phyloP scores from a whole-genome alignment of 2,329 filamentous ascomycete species.

The Hymenotorrendiella dingleyae region DNA sequence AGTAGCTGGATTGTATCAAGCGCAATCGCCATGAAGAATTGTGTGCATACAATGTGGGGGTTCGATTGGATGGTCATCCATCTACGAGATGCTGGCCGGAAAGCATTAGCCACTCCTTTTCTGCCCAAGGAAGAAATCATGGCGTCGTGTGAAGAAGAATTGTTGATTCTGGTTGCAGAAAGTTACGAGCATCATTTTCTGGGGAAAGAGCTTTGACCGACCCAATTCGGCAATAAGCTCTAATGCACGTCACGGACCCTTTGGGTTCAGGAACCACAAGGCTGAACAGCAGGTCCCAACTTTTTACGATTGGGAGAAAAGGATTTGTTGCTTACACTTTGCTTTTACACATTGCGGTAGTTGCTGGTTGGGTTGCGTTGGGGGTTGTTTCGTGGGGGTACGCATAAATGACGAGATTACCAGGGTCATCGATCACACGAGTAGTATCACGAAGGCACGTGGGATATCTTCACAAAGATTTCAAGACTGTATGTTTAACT shows the following conservation, averaged over 20 bases:
- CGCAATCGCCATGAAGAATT: too few species aligned
- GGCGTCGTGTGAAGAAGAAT: too few species aligned
- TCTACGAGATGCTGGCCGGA: too few species aligned
- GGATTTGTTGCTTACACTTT: conserved; percentile 1
- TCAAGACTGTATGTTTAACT: too few species aligned
- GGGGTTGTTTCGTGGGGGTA: background rate
- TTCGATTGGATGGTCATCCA: conserved; percentile 28
- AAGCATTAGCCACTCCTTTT: too few species aligned
- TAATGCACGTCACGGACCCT: conserved; percentile 14
- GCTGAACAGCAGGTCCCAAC: conserved; percentile 8
- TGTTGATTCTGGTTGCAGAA: background rate
- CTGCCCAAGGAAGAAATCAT: conserved; percentile 15
- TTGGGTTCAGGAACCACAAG: conserved; percentile 8
- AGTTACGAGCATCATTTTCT: background rate
- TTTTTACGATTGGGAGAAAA: background rate
- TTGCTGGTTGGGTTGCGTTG: background rate
- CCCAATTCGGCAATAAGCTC: conserved; percentile 3
- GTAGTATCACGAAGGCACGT: conserved; percentile 3
- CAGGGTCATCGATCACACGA: background rate
- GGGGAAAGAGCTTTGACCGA: conserved; percentile 3
- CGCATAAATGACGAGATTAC: background rate
- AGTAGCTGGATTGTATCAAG: background rate
- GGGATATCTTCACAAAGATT: too few species aligned
- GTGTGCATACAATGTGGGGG: conserved; percentile 28
- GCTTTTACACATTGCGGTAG: background rate